phyloP scores from a whole-genome alignment of 805 yeast species.

The Hagleromyces aurorensis region DNA sequence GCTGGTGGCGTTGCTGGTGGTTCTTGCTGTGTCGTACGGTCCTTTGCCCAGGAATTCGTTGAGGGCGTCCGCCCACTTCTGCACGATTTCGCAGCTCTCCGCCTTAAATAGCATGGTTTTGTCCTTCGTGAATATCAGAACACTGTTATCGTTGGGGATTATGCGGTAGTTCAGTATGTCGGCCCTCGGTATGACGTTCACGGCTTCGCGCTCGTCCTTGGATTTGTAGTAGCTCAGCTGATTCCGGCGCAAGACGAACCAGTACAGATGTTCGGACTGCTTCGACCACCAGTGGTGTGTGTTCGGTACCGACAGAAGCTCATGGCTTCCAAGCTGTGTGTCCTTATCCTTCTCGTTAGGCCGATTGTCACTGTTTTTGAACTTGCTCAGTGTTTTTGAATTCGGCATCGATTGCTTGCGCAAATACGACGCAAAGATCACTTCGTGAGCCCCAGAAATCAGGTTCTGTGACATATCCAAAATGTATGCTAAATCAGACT shows the following conservation, averaged over 20 bases:
- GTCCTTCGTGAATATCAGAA: slow-evolving; percentile 14
- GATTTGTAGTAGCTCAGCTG: slow-evolving; percentile 22
- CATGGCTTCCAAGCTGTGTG: no score
- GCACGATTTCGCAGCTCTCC: slow-evolving; percentile 3
- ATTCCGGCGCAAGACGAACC: slow-evolving; percentile 20
- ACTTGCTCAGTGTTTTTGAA: no score
- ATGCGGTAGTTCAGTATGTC: slow-evolving; percentile 12
- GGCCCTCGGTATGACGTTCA: slow-evolving; percentile 14
- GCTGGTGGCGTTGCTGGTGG: neutral
- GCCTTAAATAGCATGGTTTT: slow-evolving; percentile 12
- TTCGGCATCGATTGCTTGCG: no score
- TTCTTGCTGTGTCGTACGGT: slow-evolving; percentile 1
- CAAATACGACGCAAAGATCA: no score
- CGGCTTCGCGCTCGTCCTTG: slow-evolving; percentile 17
- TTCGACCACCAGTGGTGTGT: slow-evolving; percentile 5
- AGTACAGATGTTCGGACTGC: slow-evolving; percentile 8
- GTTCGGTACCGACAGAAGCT: no score
- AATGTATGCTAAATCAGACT: no score
- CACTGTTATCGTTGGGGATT: slow-evolving; percentile 4
- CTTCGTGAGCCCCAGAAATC: no score
- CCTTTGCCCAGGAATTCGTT: slow-evolving; percentile 8
- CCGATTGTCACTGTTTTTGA: no score
- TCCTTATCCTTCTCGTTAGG: no score
- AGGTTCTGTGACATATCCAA: no score
- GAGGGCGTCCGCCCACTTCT: slow-evolving; percentile 11